Conservation (phyloP, 1,139 yeast genomes). For the Blastobotrys buckinghamii region DNA sequence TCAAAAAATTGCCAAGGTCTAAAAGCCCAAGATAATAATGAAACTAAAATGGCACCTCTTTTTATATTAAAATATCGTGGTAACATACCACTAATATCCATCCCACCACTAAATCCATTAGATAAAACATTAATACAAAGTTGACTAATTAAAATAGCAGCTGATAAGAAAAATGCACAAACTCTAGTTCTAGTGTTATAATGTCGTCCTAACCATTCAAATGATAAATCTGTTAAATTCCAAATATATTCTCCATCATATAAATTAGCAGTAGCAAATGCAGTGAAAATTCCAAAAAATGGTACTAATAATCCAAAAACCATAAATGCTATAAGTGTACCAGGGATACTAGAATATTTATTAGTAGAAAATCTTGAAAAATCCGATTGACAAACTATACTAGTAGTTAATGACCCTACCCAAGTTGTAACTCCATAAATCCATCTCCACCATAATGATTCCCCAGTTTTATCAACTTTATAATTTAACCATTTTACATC, state of each 20-base stretch:
- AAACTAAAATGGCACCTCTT: slow-evolving; percentile 45
- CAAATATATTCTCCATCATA: slow-evolving; percentile 26
- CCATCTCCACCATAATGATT: slow-evolving; percentile 24
- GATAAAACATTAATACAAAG: slow-evolving; percentile 45
- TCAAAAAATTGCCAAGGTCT: slow-evolving; percentile 48
- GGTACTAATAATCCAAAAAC: slow-evolving; percentile 37
- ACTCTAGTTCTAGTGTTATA: slow-evolving; percentile 20
- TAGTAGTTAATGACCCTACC: slow-evolving; percentile 22
- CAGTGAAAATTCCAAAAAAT: slow-evolving; percentile 35
- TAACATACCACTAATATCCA: slow-evolving; percentile 44
- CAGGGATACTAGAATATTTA: slow-evolving; percentile 27
- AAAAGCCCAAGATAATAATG: slow-evolving; percentile 37
- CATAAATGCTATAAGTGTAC: slow-evolving; percentile 24
- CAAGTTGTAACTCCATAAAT: slow-evolving; percentile 22
- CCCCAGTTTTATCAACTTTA: neutral
- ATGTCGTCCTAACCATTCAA: slow-evolving; percentile 18
- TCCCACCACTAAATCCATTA: slow-evolving; percentile 49
- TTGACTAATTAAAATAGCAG: slow-evolving; percentile 43
- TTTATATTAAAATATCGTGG: slow-evolving; percentile 47
- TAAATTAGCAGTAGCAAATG: slow-evolving; percentile 30
- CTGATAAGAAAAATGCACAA: slow-evolving; percentile 43
- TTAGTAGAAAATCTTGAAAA: slow-evolving; percentile 36
- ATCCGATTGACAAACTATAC: slow-evolving; percentile 40
- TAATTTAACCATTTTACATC: neutral
- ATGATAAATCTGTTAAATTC: slow-evolving; percentile 18